Base-by-base conservation (phyloP, 2,329 filamentous ascomycete species). In the Lachnellula arida region DNA sequence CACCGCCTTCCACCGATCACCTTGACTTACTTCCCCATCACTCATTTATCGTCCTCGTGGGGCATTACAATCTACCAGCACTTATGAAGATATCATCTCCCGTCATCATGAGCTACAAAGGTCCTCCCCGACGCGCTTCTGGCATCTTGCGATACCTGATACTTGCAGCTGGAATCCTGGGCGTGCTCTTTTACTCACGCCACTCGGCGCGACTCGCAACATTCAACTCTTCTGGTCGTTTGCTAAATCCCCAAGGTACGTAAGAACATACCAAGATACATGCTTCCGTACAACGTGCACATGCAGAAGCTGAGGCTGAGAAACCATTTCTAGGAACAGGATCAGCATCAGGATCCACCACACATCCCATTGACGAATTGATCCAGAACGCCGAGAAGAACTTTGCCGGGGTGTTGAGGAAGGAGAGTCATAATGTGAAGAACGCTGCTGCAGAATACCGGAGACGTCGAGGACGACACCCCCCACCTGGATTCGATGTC, bases 401-500 rank as follows among this genome's bases (percentile, higher is more conserved):
- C 8, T 77, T 77, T 56, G 65, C 72, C 2, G 64, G 65, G 12
- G 52, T 76, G 15, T 59, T 78, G 39, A 60, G 65, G 22, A 74
- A 73, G 60, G 71, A 74, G 53, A 71, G 74, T 2, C 70, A 68
- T 22, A 74, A 72, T 7, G 68, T 81, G 39, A 64, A 68, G 6
- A 65, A 72, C 22, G 76, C 78, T 1, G 78, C 79, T 6, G 67
- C 70, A 7, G 74, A 74, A 17, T 87, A 86, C 66, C 76, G 82
- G 51, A 64, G 72, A 40, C 74, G 77, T 51, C 74, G 82, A 53
- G 81, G 81, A 11, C 74, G 82, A 14, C 82, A 85, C 59, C 83
- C 82, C 1, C 83, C 83, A 3, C 83, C 82, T 0, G 81, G 80
- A 19, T 86, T 86, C 65, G 79, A 83, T 57, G 69, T 74, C 46